Conservation (phyloP, 2,329 filamentous ascomycete species). For the Xylariales sp. region DNA sequence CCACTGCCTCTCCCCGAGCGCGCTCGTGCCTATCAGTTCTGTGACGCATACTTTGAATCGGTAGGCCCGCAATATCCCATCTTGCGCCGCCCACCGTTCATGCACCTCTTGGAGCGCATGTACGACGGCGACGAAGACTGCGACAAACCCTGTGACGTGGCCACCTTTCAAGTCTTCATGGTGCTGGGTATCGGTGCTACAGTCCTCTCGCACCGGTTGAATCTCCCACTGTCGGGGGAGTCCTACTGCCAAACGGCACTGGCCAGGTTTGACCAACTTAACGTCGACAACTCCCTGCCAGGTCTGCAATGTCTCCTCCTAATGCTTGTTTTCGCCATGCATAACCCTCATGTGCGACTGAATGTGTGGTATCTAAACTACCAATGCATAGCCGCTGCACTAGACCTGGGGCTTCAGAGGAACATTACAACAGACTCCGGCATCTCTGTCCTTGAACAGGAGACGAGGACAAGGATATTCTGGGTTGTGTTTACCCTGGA, state of each 20-base stretch:
- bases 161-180: constrained; percentile 46
- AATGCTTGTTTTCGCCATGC: constrained; percentile 43
- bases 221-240: constrained; percentile 39
- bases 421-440: constrained; percentile 32
- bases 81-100: constrained; percentile 39
- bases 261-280: constrained; percentile 38
- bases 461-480: constrained; percentile 51
- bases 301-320: constrained; percentile 45
- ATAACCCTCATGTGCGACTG: constrained; percentile 42
- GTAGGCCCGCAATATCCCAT: constrained; percentile 46
- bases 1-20: constrained; percentile 9
- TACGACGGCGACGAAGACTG: constrained; percentile 25
- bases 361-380: constrained; percentile 54
- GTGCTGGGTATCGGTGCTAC: constrained; percentile 45
- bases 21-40: constrained; percentile 27
- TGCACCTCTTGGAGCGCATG: constrained; percentile 26
- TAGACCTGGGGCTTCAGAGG: constrained; percentile 48
- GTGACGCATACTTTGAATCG: constrained; percentile 41
- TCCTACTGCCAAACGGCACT: constrained; percentile 45
- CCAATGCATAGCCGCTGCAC: constrained; percentile 44
- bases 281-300: constrained; percentile 41
- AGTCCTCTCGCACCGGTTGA: constrained; percentile 36
- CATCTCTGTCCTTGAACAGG: constrained; percentile 43
- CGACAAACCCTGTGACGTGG: constrained; percentile 24
- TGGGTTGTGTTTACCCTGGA: constrained; percentile 51